Evolutionary conservation across 2,329 filamentous ascomycete species (phyloP), one percentile per base, ranked within the genome.

Genomic region (Fusarium mundagurra): DNA sequence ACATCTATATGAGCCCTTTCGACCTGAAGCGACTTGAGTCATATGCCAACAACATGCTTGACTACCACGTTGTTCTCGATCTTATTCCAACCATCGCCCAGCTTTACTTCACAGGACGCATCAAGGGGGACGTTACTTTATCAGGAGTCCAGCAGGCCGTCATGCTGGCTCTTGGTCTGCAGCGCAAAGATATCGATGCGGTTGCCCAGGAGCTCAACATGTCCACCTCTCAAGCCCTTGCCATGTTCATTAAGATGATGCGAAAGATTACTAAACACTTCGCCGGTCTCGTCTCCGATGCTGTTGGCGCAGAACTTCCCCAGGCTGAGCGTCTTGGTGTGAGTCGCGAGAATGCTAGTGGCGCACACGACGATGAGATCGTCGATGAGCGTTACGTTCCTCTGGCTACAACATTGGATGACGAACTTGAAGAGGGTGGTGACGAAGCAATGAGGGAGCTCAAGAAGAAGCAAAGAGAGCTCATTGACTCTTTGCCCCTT

Each of bases 241-340:
- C 96, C 69, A 97, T 98, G 93, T 98, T 99, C 83, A 94, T 98
- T 82, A 99, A 99, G 87, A 93, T 98, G 69, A 88, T 98, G 68
- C 91, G 95, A 74, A 98, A 98, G 85, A 89, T 98, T 44, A 93
- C 93, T 6, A 87, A 89, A 6, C 90, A 95, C 80, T 96, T 99
- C 83, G 90, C 91, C 38, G 85, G 88, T 8, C 84, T 98, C 2
- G 88, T 98, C 6, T 90, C 94, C 47, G 91, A 90, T 8, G 94
- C 94, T 1, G 92, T 92, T 17, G 92, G 90, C 64, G 89, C 91
- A 4, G 87, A 90, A 53, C 85, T 95, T 77, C 92, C 92, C 8
- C 84, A 86, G 50, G 82, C 87, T 6, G 86, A 89, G 75, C 86
- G 82, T 58, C 85, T 90, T 13, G 91, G 89, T 20, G 89, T 91